A percentile compares a stretch with the other conserved stretches of the same genome.
phyloP scores from a whole-genome alignment of 495 filamentous ascomycete genomes.

The Beverwykella pulmonaria region DNA sequence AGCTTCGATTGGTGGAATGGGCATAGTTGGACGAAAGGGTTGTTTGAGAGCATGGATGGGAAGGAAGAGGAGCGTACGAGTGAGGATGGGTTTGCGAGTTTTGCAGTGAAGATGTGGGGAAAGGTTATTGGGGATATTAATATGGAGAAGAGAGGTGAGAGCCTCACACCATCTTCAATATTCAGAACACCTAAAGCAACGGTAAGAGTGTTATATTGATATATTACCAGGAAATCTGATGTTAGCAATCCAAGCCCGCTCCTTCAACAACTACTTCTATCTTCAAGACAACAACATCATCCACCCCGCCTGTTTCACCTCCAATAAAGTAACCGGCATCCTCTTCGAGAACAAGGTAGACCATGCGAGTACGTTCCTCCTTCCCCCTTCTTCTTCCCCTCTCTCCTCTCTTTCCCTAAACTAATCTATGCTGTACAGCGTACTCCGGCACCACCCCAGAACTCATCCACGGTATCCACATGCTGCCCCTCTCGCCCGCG shows the following conservation, averaged over 20 bases:
- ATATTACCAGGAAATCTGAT: constrained; percentile 69
- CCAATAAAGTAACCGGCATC: constrained; percentile 87
- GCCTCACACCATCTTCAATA: not conserved
- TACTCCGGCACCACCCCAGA: constrained; percentile 83
- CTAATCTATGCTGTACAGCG: constrained; percentile 40
- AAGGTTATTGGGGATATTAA: constrained; percentile 68
- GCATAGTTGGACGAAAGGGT: constrained; percentile 92
- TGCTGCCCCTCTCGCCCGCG: constrained; percentile 80
- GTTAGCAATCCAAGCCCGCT: constrained; percentile 71
- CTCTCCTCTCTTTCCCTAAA: not conserved
- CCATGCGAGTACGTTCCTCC: constrained; percentile 60
- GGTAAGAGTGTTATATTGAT: no score
- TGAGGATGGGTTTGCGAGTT: constrained; percentile 81
- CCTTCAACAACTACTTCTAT: constrained; percentile 79
- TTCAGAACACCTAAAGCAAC: no score
- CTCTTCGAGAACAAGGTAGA: constrained; percentile 96
- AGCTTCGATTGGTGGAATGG: constrained; percentile 87
- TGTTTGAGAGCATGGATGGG: constrained; percentile 82
- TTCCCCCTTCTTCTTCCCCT: not conserved
- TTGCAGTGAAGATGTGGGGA: constrained; percentile 94
- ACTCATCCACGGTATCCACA: constrained; percentile 92
- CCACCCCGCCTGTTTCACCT: constrained; percentile 74
- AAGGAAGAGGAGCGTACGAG: constrained; percentile 90
- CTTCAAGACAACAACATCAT: constrained; percentile 69
- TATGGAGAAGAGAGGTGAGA: constrained; percentile 77